Evolutionary conservation across 2,329 filamentous ascomycete genomes (phyloP), one percentile per base, ranked within the genome.

Genomic region (Aureobasidium sp.): DNA sequence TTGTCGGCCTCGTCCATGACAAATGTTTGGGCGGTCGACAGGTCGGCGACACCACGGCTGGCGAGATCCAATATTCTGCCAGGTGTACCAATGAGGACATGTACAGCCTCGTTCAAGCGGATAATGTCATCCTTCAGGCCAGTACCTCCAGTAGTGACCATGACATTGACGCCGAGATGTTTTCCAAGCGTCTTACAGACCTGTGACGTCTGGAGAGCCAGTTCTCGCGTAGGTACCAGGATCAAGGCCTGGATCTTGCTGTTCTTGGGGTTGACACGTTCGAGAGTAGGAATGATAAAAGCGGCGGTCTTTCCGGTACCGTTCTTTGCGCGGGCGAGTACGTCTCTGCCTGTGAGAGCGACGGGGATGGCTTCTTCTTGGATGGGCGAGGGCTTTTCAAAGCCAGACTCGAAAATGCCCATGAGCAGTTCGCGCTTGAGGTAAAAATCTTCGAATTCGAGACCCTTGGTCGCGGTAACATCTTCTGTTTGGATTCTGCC

Each of bases 1-100:
- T 99, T 99, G 78, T 99, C 94, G 61, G 94, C 94, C 76, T 99
- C 94, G 72, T 99, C 94, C 94, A 99, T 99, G 78, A 99, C 91
- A 74, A 99, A 99, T 72, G 95, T 97, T 70, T 91, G 88, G 74
- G 94, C 97, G 78, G 95, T 89, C 70, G 92, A 95, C 55, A 99
- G 84, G 76, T 99, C 94, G 66, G 94, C 94, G 64, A 99, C 92
- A 67, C 90, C 91, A 80, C 99, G 97, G 75, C 92, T 91, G 63
- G 94, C 93, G 68, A 99, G 80, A 79, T 99, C 94, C 66, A 97
- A 85, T 70, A 99, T 97, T 81, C 94, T 86, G 67, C 94, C 94
- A 37, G 94, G 94, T 62, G 94, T 99, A 73, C 94, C 94, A 71
- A 99, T 94, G 72, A 99, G 89, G 74, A 99, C 93, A 78, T 99